Conservation (phyloP, 2,329 filamentous ascomycete species). For the Sarocladiaceae sp. region DNA sequence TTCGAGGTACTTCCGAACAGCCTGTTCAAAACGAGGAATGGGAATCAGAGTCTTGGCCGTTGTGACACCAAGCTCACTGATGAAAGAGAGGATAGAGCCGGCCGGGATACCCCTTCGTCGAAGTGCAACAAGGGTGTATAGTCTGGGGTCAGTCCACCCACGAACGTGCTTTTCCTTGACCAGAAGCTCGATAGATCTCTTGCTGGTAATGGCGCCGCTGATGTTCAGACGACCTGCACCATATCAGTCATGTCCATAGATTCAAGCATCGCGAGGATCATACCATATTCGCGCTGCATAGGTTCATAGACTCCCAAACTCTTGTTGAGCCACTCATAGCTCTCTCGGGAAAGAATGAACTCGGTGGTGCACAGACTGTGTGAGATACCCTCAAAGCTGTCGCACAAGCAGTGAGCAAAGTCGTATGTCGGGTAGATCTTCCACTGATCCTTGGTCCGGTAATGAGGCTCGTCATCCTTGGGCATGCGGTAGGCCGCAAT, state of each 20-base stretch:
- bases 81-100: constrained; percentile 80
- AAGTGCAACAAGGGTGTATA: constrained; percentile 82
- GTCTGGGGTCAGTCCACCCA: constrained; percentile 84
- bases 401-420: constrained; percentile 83
- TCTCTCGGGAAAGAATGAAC: constrained; percentile 76
- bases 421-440: constrained; percentile 51
- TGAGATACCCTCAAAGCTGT: constrained; percentile 87
- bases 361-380: constrained; percentile 92
- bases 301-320: constrained; percentile 77
- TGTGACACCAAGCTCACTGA: constrained; percentile 87
- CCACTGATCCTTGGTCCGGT: constrained; percentile 49
- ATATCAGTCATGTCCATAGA: background rate
- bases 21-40: constrained; percentile 76
- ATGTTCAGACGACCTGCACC: constrained; percentile 53
- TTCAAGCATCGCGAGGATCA: too few relatives aligned
- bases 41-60: constrained; percentile 75
- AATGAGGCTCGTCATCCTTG: constrained; percentile 62
- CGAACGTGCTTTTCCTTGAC: constrained; percentile 73
- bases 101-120: constrained; percentile 81
- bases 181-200: constrained; percentile 74
- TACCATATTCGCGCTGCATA: constrained; percentile 81
- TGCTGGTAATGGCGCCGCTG: constrained; percentile 78
- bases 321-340: constrained; percentile 87
- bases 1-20: constrained; percentile 80
- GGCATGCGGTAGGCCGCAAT: constrained; percentile 83